phyloP scores from a whole-genome alignment of 352 stramenopile genomes.

The Plasmopara halstedii region DNA sequence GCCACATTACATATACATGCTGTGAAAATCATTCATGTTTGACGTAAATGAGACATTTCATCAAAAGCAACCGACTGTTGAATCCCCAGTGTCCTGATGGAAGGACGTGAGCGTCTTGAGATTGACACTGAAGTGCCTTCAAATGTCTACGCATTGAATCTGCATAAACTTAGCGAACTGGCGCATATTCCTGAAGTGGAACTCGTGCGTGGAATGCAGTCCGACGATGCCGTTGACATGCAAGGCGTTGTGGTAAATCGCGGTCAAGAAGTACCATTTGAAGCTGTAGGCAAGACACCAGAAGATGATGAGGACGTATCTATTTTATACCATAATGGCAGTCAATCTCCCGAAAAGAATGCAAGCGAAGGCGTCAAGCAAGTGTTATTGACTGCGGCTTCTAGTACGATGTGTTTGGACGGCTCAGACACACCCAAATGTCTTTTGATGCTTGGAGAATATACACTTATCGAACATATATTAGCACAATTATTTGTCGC shows the following conservation, averaged over 20 bases:
- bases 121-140: conserved; percentile 76
- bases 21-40: too few relatives aligned
- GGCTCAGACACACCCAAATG: conserved; percentile 75
- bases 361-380: conserved; percentile 37
- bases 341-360: neutral
- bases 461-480: conserved; percentile 77
- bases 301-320: conserved; percentile 11
- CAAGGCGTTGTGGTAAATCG: conserved; percentile 74
- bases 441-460: conserved; percentile 62
- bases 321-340: neutral
- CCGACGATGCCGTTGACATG: conserved; percentile 68
- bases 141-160: conserved; percentile 66
- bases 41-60: too few relatives aligned
- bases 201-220: conserved; percentile 66
- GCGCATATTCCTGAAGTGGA: conserved; percentile 55
- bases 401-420: conserved; percentile 72
- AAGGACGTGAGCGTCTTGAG: conserved; percentile 31
- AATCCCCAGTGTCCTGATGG: conserved; percentile 12
- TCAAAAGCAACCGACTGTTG: neutral
- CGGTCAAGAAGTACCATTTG: conserved; percentile 70
- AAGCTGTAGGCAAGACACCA: conserved; percentile 55
- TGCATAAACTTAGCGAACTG: conserved; percentile 60
- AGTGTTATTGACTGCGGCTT: conserved; percentile 72
- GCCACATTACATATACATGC: neutral
- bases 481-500: conserved; percentile 75